Percentiles rank a stretch among this genome's conserved stretches.
These are phyloP conservation scores for Aurifilum marmelostoma DNA, from an alignment of 2,329 filamentous ascomycete species.

Conservation along the genomic window DNA sequence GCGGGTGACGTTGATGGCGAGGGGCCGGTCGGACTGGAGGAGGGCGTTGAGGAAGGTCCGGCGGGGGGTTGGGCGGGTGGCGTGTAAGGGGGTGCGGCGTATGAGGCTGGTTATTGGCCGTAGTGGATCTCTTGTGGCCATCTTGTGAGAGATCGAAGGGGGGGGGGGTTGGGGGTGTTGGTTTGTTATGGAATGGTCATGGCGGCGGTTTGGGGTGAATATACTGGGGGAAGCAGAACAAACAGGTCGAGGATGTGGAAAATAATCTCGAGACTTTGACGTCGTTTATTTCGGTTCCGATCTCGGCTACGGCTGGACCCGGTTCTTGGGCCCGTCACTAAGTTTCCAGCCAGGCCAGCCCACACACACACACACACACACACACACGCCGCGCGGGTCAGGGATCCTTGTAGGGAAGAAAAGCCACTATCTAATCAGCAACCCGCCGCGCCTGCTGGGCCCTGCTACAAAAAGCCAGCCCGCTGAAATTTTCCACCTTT, in stretches of 20 bases:
- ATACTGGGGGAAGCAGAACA: neutral
- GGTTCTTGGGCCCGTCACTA: neutral
- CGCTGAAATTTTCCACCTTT: conserved; percentile 24
- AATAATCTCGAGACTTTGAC: conserved; percentile 18
- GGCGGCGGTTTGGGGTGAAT: neutral
- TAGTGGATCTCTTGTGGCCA: conserved; percentile 25
- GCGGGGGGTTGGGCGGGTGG: conserved; percentile 17
- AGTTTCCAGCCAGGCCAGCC: too few species aligned
- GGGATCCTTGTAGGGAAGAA: neutral
- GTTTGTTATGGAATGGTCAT: conserved; percentile 21
- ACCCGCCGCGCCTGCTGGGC: neutral
- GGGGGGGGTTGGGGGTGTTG: neutral
- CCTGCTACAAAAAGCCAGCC: conserved; percentile 9
- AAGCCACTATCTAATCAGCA: conserved; percentile 17
- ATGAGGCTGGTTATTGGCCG: conserved; percentile 18
- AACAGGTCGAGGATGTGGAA: neutral
- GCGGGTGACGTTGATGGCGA: conserved; percentile 66
- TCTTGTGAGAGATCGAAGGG: neutral
- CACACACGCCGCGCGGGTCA: neutral
- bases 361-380: too few species aligned
- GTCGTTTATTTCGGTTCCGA: conserved; percentile 25
- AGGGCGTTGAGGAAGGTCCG: conserved; percentile 28
- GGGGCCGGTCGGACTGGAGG: conserved; percentile 54
- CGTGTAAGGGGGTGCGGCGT: conserved; percentile 7
- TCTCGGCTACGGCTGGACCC: conserved; percentile 22